phyloP scores from a whole-genome alignment of 2,329 filamentous ascomycete genomes.

The Beauveria bassiana region DNA sequence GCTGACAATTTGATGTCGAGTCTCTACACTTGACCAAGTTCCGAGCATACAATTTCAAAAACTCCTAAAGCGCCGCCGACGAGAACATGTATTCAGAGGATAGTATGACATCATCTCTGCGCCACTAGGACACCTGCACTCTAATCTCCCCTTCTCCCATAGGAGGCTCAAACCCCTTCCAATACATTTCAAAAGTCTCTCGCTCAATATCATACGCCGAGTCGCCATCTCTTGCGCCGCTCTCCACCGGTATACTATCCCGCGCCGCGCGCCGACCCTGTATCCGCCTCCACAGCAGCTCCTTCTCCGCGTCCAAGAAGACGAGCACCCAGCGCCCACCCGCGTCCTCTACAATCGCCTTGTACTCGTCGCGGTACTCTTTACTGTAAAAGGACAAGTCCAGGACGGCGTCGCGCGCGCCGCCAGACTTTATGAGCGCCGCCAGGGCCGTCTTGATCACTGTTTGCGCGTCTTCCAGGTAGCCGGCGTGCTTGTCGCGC shows the following conservation, averaged over 20 bases:
- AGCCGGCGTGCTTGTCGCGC: neutral
- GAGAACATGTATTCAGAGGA: no score
- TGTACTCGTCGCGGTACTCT: slow-evolving; percentile 24
- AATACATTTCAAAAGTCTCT: slow-evolving; percentile 11
- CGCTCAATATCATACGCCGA: slow-evolving; percentile 9
- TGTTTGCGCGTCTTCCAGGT: slow-evolving; percentile 6
- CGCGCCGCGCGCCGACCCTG: slow-evolving; percentile 17
- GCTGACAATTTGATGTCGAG: no score
- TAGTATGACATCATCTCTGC: no score
- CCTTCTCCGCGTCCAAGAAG: slow-evolving; percentile 19
- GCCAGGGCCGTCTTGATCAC: slow-evolving; percentile 8
- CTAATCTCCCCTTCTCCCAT: slow-evolving; percentile 7
- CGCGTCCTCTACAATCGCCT: slow-evolving; percentile 17
- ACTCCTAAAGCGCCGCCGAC: no score
- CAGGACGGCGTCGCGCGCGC: slow-evolving; percentile 20
- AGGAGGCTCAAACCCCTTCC: slow-evolving; percentile 1
- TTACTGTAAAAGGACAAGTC: slow-evolving; percentile 25
- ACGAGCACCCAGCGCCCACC: slow-evolving; percentile 24
- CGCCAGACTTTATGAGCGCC: slow-evolving; percentile 12
- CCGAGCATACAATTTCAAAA: no score
- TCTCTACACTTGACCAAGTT: no score
- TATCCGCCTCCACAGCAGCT: slow-evolving; percentile 24
- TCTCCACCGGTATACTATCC: neutral
- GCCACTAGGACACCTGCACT: neutral
- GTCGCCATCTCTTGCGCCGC: slow-evolving; percentile 7